These are phyloP conservation scores for Diplotaxis tenuifolia DNA, from an alignment of 345 rosid species.

Conservation along the genomic window DNA sequence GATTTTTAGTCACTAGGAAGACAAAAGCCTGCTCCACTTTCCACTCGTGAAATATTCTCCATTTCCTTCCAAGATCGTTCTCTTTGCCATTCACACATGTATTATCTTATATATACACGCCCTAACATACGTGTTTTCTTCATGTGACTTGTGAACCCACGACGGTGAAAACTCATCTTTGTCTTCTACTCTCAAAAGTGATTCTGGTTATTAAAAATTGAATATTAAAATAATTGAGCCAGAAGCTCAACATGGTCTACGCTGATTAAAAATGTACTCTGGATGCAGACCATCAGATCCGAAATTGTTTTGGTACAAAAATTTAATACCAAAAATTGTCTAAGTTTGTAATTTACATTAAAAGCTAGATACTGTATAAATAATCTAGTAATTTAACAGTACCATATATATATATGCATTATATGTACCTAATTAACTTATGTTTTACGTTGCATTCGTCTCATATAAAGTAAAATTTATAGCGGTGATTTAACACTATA, in stretches of 20 bases:
- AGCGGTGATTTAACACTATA: not conserved
- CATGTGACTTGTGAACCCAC: constrained; percentile 34
- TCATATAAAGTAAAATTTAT: not conserved
- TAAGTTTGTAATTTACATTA: not conserved
- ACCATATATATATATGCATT: not conserved
- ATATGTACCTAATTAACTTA: constrained; percentile 22
- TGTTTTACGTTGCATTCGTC: constrained; percentile 9
- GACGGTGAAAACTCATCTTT: constrained; percentile 36
- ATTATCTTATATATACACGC: constrained; percentile 6
- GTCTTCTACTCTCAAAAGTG: constrained; percentile 26
- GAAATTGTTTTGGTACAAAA: not conserved
- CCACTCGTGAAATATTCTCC: constrained; percentile 26
- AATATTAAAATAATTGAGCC: not conserved
- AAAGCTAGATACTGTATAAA: not conserved
- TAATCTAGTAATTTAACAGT: not conserved
- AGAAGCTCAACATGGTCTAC: constrained; percentile 14
- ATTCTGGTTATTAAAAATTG: constrained; percentile 8
- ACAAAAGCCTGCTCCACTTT: constrained; percentile 36
- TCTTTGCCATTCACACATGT: constrained; percentile 20
- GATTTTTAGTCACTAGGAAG: constrained; percentile 31
- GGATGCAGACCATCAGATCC: constrained; percentile 20
- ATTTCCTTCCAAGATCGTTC: constrained; percentile 35
- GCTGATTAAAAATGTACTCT: not conserved
- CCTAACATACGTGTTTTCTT: constrained; percentile 31
- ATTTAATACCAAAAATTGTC: not conserved